These are phyloP conservation scores for Entophlyctis helioformis DNA, from an alignment of 192 early-diverging fungal species.

Conservation along the genomic window DNA sequence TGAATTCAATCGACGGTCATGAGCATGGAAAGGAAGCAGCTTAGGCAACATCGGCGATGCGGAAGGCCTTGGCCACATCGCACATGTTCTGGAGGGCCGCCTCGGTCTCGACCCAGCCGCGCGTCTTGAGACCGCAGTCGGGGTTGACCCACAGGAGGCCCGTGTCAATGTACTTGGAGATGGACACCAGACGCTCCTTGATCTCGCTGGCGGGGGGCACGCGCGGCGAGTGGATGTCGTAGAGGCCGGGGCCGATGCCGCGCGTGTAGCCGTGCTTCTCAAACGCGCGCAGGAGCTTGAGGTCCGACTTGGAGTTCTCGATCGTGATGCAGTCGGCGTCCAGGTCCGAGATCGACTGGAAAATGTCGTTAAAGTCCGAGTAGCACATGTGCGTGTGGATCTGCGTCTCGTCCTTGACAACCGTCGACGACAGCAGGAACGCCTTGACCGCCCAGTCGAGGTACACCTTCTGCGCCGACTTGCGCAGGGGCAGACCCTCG, in stretches of 20 bases:
- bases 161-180: slow-evolving; percentile 73
- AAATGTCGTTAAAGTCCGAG: slow-evolving; percentile 98
- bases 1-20: too few relatives aligned
- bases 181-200: slow-evolving; percentile 64
- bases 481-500: slow-evolving; percentile 91
- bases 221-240: slow-evolving; percentile 98
- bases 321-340: slow-evolving; percentile 97
- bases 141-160: slow-evolving; percentile 92
- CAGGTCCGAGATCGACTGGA: slow-evolving; percentile 79
- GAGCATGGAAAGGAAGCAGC: too few relatives aligned
- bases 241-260: slow-evolving; percentile 92
- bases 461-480: slow-evolving; percentile 76
- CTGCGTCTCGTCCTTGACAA: slow-evolving; percentile 77
- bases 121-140: slow-evolving; percentile 94
- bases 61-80: slow-evolving; percentile 11
- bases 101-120: slow-evolving; percentile 89
- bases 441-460: slow-evolving; percentile 90
- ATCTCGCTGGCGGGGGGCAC: slow-evolving; percentile 85
- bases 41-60: too few relatives aligned
- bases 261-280: slow-evolving; percentile 71
- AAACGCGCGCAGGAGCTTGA: slow-evolving; percentile 86
- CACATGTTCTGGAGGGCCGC: slow-evolving; percentile 72
- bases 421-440: slow-evolving; percentile 81
- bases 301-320: slow-evolving; percentile 95
- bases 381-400: slow-evolving; percentile 99